Conservation (phyloP, 2,329 filamentous ascomycete species). For the Coniochaeta hoffmannii region DNA sequence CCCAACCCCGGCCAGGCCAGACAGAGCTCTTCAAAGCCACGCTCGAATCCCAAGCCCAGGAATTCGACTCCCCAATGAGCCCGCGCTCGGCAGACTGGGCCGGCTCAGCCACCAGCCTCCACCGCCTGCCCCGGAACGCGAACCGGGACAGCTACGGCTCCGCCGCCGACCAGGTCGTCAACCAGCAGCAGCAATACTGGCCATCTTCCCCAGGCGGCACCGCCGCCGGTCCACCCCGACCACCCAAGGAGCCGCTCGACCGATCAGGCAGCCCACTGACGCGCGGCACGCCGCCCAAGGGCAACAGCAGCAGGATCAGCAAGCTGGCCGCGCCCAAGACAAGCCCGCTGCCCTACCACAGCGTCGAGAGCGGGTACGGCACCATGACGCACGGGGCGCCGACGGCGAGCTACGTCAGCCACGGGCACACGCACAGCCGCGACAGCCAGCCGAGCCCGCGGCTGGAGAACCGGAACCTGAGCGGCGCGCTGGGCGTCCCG, state of each 20-base stretch:
- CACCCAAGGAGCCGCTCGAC: conserved; percentile 56
- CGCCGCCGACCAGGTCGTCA: conserved; percentile 16
- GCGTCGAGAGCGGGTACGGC: conserved; percentile 46
- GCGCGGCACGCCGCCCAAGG: conserved; percentile 32
- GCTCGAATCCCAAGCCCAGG: conserved; percentile 64
- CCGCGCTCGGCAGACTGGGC: conserved; percentile 56
- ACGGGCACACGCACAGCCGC: conserved; percentile 7
- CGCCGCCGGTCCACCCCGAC: conserved; percentile 41
- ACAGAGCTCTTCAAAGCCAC: conserved; percentile 68
- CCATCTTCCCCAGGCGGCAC: conserved; percentile 33
- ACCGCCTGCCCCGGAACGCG: conserved; percentile 39
- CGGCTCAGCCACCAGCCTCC: conserved; percentile 51
- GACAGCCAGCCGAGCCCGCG: conserved; percentile 37
- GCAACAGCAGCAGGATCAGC: conserved; percentile 36
- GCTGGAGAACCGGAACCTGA: conserved; percentile 51
- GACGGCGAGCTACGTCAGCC: conserved; percentile 36
- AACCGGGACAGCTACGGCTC: conserved; percentile 43
- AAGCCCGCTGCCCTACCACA: conserved; percentile 50
- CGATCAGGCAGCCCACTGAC: conserved; percentile 20
- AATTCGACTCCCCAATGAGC: conserved; percentile 55
- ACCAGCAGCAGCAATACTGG: conserved; percentile 38
- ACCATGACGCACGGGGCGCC: conserved; percentile 30
- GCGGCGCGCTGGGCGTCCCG: conserved; percentile 43
- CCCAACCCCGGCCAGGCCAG: conserved; percentile 67
- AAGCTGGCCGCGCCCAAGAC: conserved; percentile 48